Evolutionary conservation across 1,284 basidiomycete genomes (phyloP).

Genomic region (Sanghuangporus weigelae): DNA sequence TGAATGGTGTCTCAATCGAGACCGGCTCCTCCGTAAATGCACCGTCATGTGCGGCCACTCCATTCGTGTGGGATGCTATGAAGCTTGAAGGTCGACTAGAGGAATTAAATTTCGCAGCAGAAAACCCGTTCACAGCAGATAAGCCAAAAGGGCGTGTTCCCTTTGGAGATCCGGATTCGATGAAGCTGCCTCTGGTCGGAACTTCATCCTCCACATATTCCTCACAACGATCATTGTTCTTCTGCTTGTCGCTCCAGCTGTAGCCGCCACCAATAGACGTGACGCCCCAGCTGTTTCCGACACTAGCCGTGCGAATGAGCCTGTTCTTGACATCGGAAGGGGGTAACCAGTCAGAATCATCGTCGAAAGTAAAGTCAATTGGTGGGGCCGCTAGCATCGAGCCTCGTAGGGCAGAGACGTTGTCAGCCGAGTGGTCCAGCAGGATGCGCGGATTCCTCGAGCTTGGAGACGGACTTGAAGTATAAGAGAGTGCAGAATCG

Average conservation of each 20-base stretch:
- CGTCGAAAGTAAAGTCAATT: conserved; percentile 57
- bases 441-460: conserved; percentile 14
- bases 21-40: conserved; percentile 13
- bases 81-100: neutral
- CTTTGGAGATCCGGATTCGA: conserved; percentile 10
- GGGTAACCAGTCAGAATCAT: conserved; percentile 56
- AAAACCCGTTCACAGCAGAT: neutral
- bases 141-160: neutral
- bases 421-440: neutral
- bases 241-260: conserved; percentile 52
- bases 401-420: neutral
- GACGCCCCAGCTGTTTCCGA: conserved; percentile 74
- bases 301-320: conserved; percentile 58
- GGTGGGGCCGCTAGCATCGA: conserved; percentile 54
- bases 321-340: conserved; percentile 31
- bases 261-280: conserved; percentile 80
- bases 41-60: neutral
- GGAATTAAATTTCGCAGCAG: neutral
- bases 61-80: neutral
- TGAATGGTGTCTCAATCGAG: conserved; percentile 4
- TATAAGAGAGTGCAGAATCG: neutral
- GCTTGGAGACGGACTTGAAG: neutral
- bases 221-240: conserved; percentile 23
- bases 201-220: conserved; percentile 19
- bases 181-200: conserved; percentile 11